These are phyloP conservation scores for Solanum gracilifrons DNA, from an alignment of 257 asterid species.

Conservation along the genomic window DNA sequence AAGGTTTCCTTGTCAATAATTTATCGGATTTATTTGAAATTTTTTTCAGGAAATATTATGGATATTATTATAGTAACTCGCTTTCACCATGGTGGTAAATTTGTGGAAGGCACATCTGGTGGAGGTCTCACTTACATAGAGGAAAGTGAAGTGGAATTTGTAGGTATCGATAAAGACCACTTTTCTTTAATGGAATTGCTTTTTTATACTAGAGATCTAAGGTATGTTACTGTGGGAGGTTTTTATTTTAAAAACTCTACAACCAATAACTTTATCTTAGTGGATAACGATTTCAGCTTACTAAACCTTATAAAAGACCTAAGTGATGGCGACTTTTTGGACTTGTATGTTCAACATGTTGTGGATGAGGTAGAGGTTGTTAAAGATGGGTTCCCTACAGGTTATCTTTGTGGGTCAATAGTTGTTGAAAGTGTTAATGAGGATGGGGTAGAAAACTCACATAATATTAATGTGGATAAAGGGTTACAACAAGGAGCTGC, in stretches of 20 bases:
- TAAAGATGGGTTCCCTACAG: background rate
- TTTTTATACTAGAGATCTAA: background rate
- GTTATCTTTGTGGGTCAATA: background rate
- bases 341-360: background rate
- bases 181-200: too few relatives aligned
- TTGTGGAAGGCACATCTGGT: background rate
- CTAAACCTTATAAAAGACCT: too few relatives aligned
- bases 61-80: background rate
- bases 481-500: background rate
- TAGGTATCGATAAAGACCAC: background rate
- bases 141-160: background rate
- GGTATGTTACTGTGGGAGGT: background rate
- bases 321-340: background rate
- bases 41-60: background rate
- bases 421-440: background rate
- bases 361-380: background rate
- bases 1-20: background rate
- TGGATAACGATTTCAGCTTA: too few relatives aligned
- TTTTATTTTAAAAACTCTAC: background rate
- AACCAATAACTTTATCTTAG: too few relatives aligned
- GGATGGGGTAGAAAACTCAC: background rate
- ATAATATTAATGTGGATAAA: background rate
- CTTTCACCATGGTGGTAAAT: background rate
- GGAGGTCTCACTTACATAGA: background rate
- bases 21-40: background rate